A percentile compares a stretch with the other conserved stretches of the same genome.
Evolutionary conservation across 2,329 filamentous ascomycete species (phyloP).

Genomic region (Diaporthe aspalathi): DNA sequence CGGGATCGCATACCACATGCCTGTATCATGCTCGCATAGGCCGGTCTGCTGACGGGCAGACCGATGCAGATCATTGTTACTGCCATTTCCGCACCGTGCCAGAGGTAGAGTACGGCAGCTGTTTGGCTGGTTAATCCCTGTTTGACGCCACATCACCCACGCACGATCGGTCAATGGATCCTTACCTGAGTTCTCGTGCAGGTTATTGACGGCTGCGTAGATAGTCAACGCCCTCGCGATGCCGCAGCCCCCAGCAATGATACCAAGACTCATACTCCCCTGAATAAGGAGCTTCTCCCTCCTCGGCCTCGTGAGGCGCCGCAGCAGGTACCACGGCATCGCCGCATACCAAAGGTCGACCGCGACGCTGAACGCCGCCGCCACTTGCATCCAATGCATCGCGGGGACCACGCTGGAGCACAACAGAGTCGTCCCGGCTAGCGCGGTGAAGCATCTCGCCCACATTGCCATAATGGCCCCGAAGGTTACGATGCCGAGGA

Average conservation of each 20-base stretch:
- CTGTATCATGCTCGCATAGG: conserved; percentile 33
- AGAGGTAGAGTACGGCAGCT: conserved; percentile 39
- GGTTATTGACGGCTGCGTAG: conserved; percentile 34
- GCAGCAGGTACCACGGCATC: conserved; percentile 38
- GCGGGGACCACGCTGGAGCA: conserved; percentile 32
- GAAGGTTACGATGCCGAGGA: conserved; percentile 39
- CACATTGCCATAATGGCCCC: conserved; percentile 40
- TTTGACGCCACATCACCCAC: not conserved
- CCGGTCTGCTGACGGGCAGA: conserved; percentile 37
- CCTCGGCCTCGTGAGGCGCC: conserved; percentile 34
- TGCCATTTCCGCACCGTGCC: conserved; percentile 40
- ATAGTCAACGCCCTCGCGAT: conserved; percentile 36
- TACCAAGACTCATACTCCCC: conserved; percentile 37
- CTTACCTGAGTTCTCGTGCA: conserved; percentile 35
- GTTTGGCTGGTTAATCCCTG: not conserved
- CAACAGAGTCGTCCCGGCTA: conserved; percentile 25
- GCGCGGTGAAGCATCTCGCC: conserved; percentile 35
- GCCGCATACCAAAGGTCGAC: conserved; percentile 37
- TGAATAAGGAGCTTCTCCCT: conserved; percentile 37
- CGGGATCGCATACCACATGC: conserved; percentile 34
- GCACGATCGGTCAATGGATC: not conserved
- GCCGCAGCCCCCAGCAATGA: conserved; percentile 36
- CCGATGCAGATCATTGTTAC: conserved; percentile 40
- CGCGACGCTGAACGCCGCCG: conserved; percentile 33
- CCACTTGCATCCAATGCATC: conserved; percentile 38